Evolutionary conservation across 2,329 filamentous ascomycete genomes (phyloP).

Genomic region (Cryphonectria japonica): DNA sequence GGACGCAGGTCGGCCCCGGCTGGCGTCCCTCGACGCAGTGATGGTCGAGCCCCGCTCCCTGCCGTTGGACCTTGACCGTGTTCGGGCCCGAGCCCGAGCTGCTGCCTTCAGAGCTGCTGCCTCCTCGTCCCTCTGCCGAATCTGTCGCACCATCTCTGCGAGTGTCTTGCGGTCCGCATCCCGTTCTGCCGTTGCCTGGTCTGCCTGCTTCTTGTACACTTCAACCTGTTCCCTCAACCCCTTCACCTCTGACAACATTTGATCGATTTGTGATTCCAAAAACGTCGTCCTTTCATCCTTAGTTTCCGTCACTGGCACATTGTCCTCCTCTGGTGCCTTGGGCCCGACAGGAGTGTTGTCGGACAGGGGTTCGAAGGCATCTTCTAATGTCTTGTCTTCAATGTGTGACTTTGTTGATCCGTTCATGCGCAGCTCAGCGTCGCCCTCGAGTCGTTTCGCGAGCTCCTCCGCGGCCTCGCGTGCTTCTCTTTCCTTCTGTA

Average conservation of each 20-base stretch:
- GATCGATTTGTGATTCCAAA: conserved; percentile 73
- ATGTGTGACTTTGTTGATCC: conserved; percentile 42
- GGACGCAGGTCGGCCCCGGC: conserved; percentile 30
- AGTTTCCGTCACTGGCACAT: conserved; percentile 34
- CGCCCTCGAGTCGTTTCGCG: conserved; percentile 70
- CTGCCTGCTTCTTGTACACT: conserved; percentile 74
- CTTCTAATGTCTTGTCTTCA: conserved; percentile 48
- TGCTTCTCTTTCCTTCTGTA: conserved; percentile 79
- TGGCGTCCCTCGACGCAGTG: conserved; percentile 27
- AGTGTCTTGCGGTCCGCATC: conserved; percentile 73
- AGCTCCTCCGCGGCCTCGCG: conserved; percentile 84
- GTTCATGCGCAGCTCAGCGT: conserved; percentile 47
- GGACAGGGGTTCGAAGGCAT: conserved; percentile 49
- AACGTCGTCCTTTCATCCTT: conserved; percentile 19
- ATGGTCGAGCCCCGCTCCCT: conserved; percentile 34
- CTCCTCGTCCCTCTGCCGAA: conserved; percentile 69
- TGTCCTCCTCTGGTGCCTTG: neutral
- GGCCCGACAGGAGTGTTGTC: conserved; percentile 35
- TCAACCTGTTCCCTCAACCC: conserved; percentile 82
- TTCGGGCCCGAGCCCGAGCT: conserved; percentile 42
- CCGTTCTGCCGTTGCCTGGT: conserved; percentile 78
- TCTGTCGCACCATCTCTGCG: conserved; percentile 84
- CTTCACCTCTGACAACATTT: conserved; percentile 78
- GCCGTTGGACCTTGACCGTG: conserved; percentile 43
- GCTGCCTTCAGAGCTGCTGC: conserved; percentile 42